Evolutionary conservation across 2,329 filamentous ascomycete genomes (phyloP).

Genomic region (Alternaria gansuensis): DNA sequence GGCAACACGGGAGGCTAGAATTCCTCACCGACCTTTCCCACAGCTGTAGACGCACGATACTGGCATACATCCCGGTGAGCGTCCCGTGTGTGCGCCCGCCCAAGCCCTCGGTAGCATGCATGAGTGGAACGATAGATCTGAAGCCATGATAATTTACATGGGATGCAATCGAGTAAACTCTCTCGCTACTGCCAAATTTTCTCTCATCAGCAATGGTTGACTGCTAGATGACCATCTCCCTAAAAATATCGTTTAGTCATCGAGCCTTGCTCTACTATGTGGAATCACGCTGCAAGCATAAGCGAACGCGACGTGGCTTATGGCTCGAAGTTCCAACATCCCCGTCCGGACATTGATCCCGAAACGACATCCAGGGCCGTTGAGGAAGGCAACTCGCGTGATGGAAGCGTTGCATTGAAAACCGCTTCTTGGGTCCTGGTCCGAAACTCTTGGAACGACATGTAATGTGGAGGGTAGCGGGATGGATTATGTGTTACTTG

Average conservation of each 20-base stretch:
- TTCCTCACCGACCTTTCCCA: not conserved
- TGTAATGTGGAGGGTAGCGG: slow-evolving; percentile 3
- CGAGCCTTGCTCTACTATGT: not conserved
- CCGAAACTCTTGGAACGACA: slow-evolving; percentile 1
- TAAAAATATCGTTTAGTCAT: not conserved
- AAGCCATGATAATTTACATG: not conserved
- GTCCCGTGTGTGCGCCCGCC: not conserved
- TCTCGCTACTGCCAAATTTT: not conserved
- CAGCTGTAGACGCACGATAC: not conserved
- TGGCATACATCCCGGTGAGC: not conserved
- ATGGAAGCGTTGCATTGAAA: not conserved
- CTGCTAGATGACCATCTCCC: not conserved
- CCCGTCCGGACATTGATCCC: slow-evolving; percentile 1
- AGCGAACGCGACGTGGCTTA: slow-evolving; percentile 3
- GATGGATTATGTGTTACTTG: not conserved
- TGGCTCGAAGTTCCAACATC: slow-evolving; percentile 5
- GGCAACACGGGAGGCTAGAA: not conserved
- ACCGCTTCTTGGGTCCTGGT: not conserved
- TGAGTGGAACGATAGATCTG: not conserved
- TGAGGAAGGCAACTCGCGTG: not conserved
- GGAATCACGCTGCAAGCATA: not conserved
- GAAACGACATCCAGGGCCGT: slow-evolving; percentile 2
- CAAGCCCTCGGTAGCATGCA: not conserved
- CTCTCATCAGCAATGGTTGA: not conserved
- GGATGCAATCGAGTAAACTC: not conserved